phyloP scores from a whole-genome alignment of 768 basidiomycete species.

The Phaeotremella skinneri region DNA sequence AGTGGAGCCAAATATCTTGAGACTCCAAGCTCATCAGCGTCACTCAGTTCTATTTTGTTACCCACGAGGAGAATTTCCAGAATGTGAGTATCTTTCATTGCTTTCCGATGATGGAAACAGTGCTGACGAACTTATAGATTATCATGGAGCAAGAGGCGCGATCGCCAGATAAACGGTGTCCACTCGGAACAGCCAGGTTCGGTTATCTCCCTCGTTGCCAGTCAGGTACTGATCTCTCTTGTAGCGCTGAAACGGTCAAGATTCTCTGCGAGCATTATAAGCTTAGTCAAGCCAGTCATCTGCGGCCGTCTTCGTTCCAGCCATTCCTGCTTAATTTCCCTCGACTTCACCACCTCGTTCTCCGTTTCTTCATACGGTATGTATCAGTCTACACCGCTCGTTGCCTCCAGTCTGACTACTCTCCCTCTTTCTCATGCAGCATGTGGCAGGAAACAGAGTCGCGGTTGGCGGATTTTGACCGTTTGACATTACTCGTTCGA shows the following conservation, averaged over 20 bases:
- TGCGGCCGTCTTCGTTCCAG: slow-evolving; percentile 33
- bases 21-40: neutral
- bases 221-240: neutral
- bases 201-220: neutral
- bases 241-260: slow-evolving; percentile 43
- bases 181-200: slow-evolving; percentile 41
- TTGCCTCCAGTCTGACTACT: neutral
- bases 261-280: slow-evolving; percentile 46
- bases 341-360: slow-evolving; percentile 32
- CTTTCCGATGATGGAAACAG: neutral
- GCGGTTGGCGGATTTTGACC: slow-evolving; percentile 27
- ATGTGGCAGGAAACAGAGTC: slow-evolving; percentile 47
- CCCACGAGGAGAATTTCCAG: slow-evolving; percentile 39
- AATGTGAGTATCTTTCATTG: slow-evolving; percentile 36
- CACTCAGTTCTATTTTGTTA: slow-evolving; percentile 36
- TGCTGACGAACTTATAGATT: slow-evolving; percentile 23
- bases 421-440: slow-evolving; percentile 12
- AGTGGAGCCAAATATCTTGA: slow-evolving; percentile 2
- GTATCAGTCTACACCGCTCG: neutral
- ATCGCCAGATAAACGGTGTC: slow-evolving; percentile 31
- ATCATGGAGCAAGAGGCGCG: slow-evolving; percentile 39
- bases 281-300: slow-evolving; percentile 36
- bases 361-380: slow-evolving; percentile 43
- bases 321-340: slow-evolving; percentile 40
- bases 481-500: slow-evolving; percentile 33